These are phyloP conservation scores for Trichoderma harzianum DNA, from an alignment of 2,329 filamentous ascomycete genomes.

Conservation along the genomic window DNA sequence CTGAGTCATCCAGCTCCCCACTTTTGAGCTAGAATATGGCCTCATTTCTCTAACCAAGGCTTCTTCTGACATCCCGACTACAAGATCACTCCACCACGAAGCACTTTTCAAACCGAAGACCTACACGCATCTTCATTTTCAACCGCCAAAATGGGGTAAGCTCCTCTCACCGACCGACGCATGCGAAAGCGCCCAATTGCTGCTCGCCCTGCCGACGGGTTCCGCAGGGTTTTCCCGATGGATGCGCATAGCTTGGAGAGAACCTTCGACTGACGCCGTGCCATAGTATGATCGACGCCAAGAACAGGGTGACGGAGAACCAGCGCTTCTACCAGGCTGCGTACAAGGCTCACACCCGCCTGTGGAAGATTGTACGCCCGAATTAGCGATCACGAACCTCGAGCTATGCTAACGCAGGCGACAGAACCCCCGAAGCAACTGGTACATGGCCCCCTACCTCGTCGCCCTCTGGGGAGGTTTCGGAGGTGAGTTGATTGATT, in stretches of 20 bases:
- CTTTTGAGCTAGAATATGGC: constrained; percentile 36
- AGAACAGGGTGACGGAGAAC: constrained; percentile 72
- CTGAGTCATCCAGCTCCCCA: constrained; percentile 34
- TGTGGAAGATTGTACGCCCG: constrained; percentile 72
- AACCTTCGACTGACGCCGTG: constrained; percentile 3
- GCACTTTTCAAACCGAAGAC: constrained; percentile 24
- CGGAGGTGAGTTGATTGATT: constrained; percentile 49
- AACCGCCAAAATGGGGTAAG: constrained; percentile 43
- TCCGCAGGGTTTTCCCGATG: neutral
- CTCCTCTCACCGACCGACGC: neutral
- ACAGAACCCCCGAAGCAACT: constrained; percentile 62
- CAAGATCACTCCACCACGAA: constrained; percentile 26
- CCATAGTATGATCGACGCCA: constrained; percentile 61
- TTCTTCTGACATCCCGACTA: neutral
- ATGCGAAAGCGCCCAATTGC: constrained; percentile 3
- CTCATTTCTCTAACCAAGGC: constrained; percentile 36
- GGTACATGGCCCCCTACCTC: constrained; percentile 67
- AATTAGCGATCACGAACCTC: constrained; percentile 19
- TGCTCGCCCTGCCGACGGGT: neutral
- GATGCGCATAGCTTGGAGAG: constrained; percentile 5
- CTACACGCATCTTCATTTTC: constrained; percentile 24
- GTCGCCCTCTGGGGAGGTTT: constrained; percentile 60
- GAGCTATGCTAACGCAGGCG: constrained; percentile 14
- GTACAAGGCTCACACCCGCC: constrained; percentile 63
- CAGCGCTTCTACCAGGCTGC: constrained; percentile 74